Evolutionary conservation across 2,329 filamentous ascomycete species (phyloP).

Genomic region (Lojkania enalia): DNA sequence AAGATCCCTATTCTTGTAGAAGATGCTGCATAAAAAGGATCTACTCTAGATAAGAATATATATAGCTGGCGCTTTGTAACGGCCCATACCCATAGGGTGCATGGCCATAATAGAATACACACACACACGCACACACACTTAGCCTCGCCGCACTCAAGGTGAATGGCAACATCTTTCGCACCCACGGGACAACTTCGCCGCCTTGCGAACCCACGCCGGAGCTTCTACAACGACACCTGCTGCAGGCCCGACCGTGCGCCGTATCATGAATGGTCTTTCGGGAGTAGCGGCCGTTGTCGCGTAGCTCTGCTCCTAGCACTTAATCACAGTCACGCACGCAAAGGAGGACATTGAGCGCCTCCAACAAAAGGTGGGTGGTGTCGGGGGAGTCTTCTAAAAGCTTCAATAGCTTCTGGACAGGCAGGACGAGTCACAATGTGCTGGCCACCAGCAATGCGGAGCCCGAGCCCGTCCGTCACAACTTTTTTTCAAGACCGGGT

Average conservation of each 20-base stretch:
- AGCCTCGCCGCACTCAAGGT: slow-evolving; percentile 9
- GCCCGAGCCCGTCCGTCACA: slow-evolving; percentile 1
- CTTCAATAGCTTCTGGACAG: slow-evolving; percentile 31
- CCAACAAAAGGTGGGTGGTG: slow-evolving; percentile 21
- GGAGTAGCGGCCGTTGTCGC: slow-evolving; percentile 6
- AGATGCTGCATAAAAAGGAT: too few species aligned
- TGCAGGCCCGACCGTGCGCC: slow-evolving; percentile 2
- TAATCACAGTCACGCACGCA: slow-evolving; percentile 9
- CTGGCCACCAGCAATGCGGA: slow-evolving; percentile 27
- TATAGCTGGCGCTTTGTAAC: too few species aligned
- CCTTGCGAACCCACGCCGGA: slow-evolving; percentile 7
- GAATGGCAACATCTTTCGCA: slow-evolving; percentile 10
- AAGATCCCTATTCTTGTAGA: too few species aligned
- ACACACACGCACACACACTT: too few species aligned
- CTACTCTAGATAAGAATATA: too few species aligned
- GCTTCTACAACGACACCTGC: slow-evolving; percentile 6
- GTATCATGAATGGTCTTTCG: slow-evolving; percentile 32
- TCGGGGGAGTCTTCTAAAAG: slow-evolving; percentile 24
- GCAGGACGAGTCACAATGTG: slow-evolving; percentile 20
- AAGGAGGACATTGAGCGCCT: slow-evolving; percentile 34
- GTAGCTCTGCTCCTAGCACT: slow-evolving; percentile 38
- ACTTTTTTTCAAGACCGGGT: too few species aligned
- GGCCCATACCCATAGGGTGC: too few species aligned
- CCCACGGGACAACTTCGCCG: slow-evolving; percentile 8
- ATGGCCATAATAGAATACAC: too few species aligned